These are phyloP conservation scores for Arachnopeziza araneosa DNA, from an alignment of 2,329 filamentous ascomycete genomes.

Conservation along the genomic window DNA sequence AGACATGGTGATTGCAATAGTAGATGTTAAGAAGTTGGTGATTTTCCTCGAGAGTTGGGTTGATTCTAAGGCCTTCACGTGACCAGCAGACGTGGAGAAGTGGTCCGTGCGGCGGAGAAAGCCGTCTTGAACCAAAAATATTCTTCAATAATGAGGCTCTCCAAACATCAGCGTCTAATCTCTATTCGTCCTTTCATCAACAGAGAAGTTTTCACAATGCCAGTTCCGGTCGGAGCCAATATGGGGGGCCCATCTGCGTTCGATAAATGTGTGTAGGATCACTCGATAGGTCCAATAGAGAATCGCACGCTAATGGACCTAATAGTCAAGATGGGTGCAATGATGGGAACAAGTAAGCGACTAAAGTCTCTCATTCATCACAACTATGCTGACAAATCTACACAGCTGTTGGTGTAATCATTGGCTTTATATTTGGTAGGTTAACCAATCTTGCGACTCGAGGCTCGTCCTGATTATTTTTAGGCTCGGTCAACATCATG, in stretches of 20 bases:
- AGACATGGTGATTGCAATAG: background rate
- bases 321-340: constrained; percentile 91
- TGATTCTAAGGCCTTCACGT: background rate
- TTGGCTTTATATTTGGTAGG: constrained; percentile 95
- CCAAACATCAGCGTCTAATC: background rate
- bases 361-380: background rate
- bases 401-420: constrained; percentile 86
- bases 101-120: background rate
- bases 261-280: constrained; percentile 57
- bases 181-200: background rate
- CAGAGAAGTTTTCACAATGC: constrained; percentile 20
- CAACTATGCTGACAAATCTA: constrained; percentile 2
- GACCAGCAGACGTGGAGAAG: background rate
- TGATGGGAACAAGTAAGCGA: constrained; percentile 95
- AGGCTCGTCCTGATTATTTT: background rate
- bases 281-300: constrained; percentile 13
- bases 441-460: constrained; percentile 1
- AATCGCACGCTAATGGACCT: constrained; percentile 31
- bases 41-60: background rate
- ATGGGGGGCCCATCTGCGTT: constrained; percentile 58
- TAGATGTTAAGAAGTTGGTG: background rate
- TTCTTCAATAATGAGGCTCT: background rate
- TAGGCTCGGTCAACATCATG: constrained; percentile 90
- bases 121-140: background rate
- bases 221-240: constrained; percentile 45